Base-by-base conservation (phyloP, 2,329 filamentous ascomycete species). In the Fonsecaea pedrosoi region DNA sequence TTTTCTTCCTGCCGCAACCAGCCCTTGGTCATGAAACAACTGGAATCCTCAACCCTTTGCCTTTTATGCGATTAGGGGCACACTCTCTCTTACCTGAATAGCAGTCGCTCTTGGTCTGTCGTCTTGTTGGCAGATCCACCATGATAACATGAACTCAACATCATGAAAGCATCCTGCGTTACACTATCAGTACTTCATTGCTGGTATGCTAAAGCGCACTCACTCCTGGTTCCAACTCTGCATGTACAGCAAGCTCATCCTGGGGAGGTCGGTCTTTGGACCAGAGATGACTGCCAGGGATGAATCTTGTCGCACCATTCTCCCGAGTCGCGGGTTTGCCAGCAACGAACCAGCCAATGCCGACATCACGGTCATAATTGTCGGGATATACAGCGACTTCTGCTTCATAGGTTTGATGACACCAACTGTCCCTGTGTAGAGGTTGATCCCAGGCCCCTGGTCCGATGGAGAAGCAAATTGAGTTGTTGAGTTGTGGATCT, bases 351-450 rank as follows among this genome's bases (percentile, higher is more conserved):
- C 73, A 62, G 1, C 73, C 72, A 32, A 75, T 65, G 12, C 62
- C 67, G 1, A 68, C 64, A 32, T 74, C 73, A 4, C 71, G 66
- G 8, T 68, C 60, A 35, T 58, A 55, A 30, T 73, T 68, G 5
- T 69, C 60, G 3, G 59, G 64, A 38, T 67, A 69, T 25, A 66
- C 64, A 1, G 54, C 59, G 5, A 60, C 60, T 45, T 69, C 64
- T 12, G 37, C 42, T 37, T 65, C 70, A 63, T 48, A 69, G 62
- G 62, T 67, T 56, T 78, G 78, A 55, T 78, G 77, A 62, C 77
- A 78, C 67, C 77, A 78, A 61, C 78, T 77, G 63, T 79, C 77
- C 2, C 78, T 74, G 60, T 79, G 77, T 6, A 79, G 70, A 7
- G 72, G 70, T 60, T 79, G 77, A 1, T 76, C 72, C 7, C 69